phyloP scores from a whole-genome alignment of 2,329 filamentous ascomycete genomes.

The Fusarium torulosum region DNA sequence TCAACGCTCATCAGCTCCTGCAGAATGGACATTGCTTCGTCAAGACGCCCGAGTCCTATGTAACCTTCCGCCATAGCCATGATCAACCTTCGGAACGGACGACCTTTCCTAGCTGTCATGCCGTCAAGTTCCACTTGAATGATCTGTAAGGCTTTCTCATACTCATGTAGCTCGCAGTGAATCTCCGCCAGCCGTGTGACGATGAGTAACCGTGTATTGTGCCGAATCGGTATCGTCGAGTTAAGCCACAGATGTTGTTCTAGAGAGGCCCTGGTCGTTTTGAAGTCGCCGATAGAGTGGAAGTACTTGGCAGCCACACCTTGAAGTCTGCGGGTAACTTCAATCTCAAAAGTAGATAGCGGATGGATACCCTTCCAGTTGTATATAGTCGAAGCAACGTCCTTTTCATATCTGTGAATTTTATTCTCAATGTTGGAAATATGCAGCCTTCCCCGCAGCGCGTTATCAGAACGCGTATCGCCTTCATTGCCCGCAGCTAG shows the following conservation, averaged over 20 bases:
- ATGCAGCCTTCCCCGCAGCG: slow-evolving; percentile 50
- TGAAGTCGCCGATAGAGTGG: slow-evolving; percentile 52
- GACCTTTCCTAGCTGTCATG: slow-evolving; percentile 31
- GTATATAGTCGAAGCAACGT: slow-evolving; percentile 50
- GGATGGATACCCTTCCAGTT: slow-evolving; percentile 49
- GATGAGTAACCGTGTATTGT: slow-evolving; percentile 46
- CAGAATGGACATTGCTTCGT: slow-evolving; percentile 28
- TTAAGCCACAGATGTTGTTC: slow-evolving; percentile 50
- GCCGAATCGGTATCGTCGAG: slow-evolving; percentile 43
- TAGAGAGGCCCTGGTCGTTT: slow-evolving; percentile 46
- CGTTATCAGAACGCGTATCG: slow-evolving; percentile 47
- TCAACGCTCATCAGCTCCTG: slow-evolving; percentile 29
- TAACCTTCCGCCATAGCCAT: slow-evolving; percentile 46
- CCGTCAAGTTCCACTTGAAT: slow-evolving; percentile 42
- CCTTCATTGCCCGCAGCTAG: slow-evolving; percentile 26
- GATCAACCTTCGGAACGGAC: slow-evolving; percentile 44
- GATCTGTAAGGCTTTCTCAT: slow-evolving; percentile 37
- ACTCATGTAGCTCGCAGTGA: slow-evolving; percentile 49
- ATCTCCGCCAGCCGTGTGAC: slow-evolving; percentile 48
- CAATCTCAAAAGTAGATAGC: slow-evolving; percentile 50
- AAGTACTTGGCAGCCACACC: slow-evolving; percentile 51
- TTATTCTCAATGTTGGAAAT: slow-evolving; percentile 54
- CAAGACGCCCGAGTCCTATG: slow-evolving; percentile 39
- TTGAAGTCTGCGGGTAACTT: slow-evolving; percentile 52
- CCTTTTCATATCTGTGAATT: slow-evolving; percentile 50